A percentile compares a stretch with the other conserved stretches of the same genome.
Evolutionary conservation across 306 rosid genomes (phyloP).

Genomic region (Erythrophleum fordii): DNA sequence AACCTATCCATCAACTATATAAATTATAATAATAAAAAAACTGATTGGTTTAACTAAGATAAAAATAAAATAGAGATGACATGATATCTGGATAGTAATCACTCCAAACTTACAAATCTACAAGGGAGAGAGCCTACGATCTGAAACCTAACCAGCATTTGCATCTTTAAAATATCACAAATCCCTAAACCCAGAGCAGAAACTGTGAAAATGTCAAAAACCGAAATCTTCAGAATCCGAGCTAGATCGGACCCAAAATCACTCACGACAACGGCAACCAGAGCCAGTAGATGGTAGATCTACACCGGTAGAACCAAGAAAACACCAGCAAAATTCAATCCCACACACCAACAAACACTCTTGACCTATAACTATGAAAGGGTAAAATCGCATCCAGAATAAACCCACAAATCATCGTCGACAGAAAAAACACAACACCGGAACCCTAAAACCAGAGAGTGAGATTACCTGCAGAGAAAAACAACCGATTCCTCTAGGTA

Average conservation of each 20-base stretch:
- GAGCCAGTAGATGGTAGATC: slow-evolving; percentile 31
- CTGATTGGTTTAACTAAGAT: background rate
- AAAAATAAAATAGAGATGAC: background rate
- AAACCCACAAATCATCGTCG: background rate
- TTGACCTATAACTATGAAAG: too few relatives aligned
- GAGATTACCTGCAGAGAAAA: slow-evolving; percentile 28
- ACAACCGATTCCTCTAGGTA: background rate
- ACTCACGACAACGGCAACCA: background rate
- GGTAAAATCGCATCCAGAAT: slow-evolving; percentile 1
- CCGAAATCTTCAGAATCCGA: background rate
- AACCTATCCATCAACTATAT: background rate
- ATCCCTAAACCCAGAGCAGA: background rate
- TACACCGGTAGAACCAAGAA: background rate
- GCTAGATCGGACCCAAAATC: slow-evolving; percentile 28
- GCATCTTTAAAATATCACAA: background rate
- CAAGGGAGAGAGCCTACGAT: slow-evolving; percentile 32
- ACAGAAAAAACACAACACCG: background rate
- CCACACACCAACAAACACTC: background rate
- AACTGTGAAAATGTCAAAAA: background rate
- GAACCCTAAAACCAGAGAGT: slow-evolving; percentile 31
- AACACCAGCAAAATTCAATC: background rate
- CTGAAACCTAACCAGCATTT: background rate
- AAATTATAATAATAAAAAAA: background rate
- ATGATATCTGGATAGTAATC: background rate
- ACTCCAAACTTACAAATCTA: background rate